A percentile compares a stretch with the other conserved stretches of the same genome.
These are phyloP conservation scores for Lepidium campestre DNA, from an alignment of 441 rosid species.

Conservation along the genomic window DNA sequence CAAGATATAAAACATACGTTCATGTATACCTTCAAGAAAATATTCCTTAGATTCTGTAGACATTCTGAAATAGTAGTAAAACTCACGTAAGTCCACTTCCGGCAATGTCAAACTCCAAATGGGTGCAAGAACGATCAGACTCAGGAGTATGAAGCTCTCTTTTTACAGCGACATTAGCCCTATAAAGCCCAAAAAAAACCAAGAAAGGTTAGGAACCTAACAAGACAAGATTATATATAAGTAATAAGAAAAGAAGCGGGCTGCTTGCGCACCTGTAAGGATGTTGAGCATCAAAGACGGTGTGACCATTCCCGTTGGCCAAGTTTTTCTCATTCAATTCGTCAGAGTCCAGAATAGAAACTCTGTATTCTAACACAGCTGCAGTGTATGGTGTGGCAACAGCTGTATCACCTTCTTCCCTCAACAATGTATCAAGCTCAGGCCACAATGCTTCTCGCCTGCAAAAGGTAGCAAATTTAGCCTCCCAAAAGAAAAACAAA, in stretches of 20 bases:
- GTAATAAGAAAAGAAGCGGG: neutral
- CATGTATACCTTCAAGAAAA: neutral
- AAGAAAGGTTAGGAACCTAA: constrained; percentile 15
- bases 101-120: constrained; percentile 90
- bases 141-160: constrained; percentile 85
- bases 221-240: neutral
- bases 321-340: constrained; percentile 44
- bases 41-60: neutral
- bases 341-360: constrained; percentile 58
- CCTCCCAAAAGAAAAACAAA: neutral
- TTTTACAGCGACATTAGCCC: constrained; percentile 79
- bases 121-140: constrained; percentile 98
- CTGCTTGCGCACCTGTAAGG: constrained; percentile 61
- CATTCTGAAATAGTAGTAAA: neutral
- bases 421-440: constrained; percentile 76
- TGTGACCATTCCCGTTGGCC: constrained; percentile 73
- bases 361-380: constrained; percentile 82
- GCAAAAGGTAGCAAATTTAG: constrained; percentile 2
- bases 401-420: constrained; percentile 74
- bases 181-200: constrained; percentile 22
- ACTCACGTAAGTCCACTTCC: constrained; percentile 85
- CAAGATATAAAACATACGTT: constrained; percentile 4
- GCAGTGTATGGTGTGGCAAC: constrained; percentile 89
- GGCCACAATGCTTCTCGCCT: constrained; percentile 97
- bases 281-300: constrained; percentile 83